Evolutionary conservation across 305 asterid genomes (phyloP).

Genomic region (Fraxinus paxiana): DNA sequence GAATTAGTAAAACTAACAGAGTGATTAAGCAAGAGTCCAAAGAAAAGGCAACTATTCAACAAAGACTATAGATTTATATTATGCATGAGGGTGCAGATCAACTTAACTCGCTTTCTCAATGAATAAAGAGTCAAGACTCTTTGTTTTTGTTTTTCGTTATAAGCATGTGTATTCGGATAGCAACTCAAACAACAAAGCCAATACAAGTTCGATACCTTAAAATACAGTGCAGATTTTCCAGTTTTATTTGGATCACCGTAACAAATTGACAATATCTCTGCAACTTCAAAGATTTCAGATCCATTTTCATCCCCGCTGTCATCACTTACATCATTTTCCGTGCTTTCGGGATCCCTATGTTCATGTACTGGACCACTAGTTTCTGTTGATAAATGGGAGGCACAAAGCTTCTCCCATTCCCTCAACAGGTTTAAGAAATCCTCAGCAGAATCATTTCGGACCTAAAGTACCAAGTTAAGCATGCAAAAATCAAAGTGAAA

Average conservation of each 20-base stretch:
- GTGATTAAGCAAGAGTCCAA: background rate
- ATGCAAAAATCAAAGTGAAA: background rate
- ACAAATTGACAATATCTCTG: slow-evolving; percentile 41
- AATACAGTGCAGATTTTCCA: slow-evolving; percentile 30
- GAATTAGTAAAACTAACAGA: background rate
- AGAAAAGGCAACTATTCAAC: background rate
- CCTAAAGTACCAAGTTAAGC: slow-evolving; percentile 28
- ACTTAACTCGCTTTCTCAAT: background rate
- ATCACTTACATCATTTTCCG: background rate
- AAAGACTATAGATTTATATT: background rate
- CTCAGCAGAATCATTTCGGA: slow-evolving; percentile 59
- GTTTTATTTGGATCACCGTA: slow-evolving; percentile 49
- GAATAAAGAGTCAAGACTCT: background rate
- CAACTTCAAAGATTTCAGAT: slow-evolving; percentile 53
- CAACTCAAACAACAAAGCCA: background rate
- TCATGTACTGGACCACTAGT: slow-evolving; percentile 5
- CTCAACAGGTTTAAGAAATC: slow-evolving; percentile 46
- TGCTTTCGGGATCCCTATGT: background rate
- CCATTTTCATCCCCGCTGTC: slow-evolving; percentile 21
- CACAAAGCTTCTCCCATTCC: slow-evolving; percentile 69
- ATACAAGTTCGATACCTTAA: slow-evolving; percentile 38
- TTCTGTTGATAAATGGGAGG: slow-evolving; percentile 24
- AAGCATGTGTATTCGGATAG: background rate
- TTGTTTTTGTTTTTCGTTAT: background rate
- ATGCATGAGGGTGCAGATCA: background rate